phyloP scores from a whole-genome alignment of 352 stramenopile species.

The Pythium sp. region DNA sequence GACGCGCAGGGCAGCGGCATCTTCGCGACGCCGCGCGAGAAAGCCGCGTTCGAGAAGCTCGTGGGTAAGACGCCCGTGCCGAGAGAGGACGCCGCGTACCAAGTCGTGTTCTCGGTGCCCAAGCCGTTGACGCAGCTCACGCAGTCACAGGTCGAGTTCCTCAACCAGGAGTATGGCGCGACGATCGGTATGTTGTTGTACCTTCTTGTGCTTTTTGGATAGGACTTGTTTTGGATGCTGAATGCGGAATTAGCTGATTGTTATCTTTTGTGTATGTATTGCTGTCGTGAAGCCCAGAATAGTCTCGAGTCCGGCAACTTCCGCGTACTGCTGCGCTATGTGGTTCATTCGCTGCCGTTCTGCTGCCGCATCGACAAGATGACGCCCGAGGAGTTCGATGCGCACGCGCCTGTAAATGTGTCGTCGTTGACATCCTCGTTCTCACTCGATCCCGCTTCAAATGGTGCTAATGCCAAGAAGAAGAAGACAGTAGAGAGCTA shows the following conservation, averaged over 20 bases:
- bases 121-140: constrained; percentile 49
- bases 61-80: constrained; percentile 45
- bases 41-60: constrained; percentile 71
- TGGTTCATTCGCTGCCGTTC: constrained; percentile 52
- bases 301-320: constrained; percentile 75
- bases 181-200: constrained; percentile 41
- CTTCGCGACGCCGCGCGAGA: constrained; percentile 51
- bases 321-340: constrained; percentile 60
- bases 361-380: constrained; percentile 57
- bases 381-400: constrained; percentile 44
- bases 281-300: constrained; percentile 42
- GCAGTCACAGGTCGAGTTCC: constrained; percentile 50
- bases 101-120: constrained; percentile 37
- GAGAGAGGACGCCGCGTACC: constrained; percentile 53
- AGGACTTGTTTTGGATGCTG: background rate
- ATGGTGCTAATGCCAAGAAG: constrained; percentile 27
- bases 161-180: constrained; percentile 64
- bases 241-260: background rate
- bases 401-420: constrained; percentile 17
- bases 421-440: background rate
- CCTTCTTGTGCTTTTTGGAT: background rate
- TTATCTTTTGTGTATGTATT: background rate
- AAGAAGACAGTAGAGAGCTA: constrained; percentile 42
- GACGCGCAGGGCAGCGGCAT: constrained; percentile 23
- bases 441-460: background rate